Evolutionary conservation across 1,284 basidiomycete genomes (phyloP).

Genomic region (Fomitopsis betulina): DNA sequence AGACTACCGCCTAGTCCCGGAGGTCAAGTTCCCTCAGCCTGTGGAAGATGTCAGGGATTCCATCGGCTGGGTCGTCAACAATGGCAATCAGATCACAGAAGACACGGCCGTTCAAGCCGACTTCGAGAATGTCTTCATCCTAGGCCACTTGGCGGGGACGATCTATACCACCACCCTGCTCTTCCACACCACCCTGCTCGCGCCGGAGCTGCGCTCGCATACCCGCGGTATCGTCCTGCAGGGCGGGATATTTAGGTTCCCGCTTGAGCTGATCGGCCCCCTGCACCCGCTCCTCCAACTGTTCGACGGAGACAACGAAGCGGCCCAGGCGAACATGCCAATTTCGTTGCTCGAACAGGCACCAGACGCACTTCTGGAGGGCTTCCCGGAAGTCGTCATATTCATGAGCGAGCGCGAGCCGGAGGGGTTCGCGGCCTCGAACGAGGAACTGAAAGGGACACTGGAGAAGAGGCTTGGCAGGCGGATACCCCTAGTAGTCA

Average conservation of each 20-base stretch:
- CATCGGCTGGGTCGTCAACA: conserved; percentile 43
- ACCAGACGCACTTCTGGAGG: conserved; percentile 27
- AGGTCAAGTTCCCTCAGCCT: conserved; percentile 44
- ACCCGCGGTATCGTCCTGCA: conserved; percentile 43
- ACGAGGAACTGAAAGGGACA: conserved; percentile 32
- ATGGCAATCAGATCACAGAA: conserved; percentile 20
- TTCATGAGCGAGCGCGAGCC: conserved; percentile 51
- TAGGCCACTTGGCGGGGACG: conserved; percentile 59
- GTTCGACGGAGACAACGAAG: conserved; percentile 38
- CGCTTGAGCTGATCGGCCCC: conserved; percentile 17
- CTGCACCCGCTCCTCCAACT: conserved; percentile 32
- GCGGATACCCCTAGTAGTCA: conserved; percentile 31
- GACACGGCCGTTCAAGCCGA: conserved; percentile 15
- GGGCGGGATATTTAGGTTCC: conserved; percentile 40
- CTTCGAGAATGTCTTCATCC: conserved; percentile 38
- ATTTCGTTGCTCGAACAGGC: conserved; percentile 32
- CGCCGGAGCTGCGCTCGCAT: conserved; percentile 29
- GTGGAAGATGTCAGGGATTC: conserved; percentile 55
- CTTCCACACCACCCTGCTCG: conserved; percentile 35
- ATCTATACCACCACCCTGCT: conserved; percentile 41
- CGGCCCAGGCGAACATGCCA: conserved; percentile 37
- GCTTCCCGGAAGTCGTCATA: conserved; percentile 42
- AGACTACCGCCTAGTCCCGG: conserved; percentile 59
- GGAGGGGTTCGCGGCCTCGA: conserved; percentile 31
- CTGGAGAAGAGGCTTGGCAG: conserved; percentile 28